Evolutionary conservation across 495 filamentous ascomycete species (phyloP), one percentile per base, ranked within the genome.

Genomic region (Penicillium argentinense): DNA sequence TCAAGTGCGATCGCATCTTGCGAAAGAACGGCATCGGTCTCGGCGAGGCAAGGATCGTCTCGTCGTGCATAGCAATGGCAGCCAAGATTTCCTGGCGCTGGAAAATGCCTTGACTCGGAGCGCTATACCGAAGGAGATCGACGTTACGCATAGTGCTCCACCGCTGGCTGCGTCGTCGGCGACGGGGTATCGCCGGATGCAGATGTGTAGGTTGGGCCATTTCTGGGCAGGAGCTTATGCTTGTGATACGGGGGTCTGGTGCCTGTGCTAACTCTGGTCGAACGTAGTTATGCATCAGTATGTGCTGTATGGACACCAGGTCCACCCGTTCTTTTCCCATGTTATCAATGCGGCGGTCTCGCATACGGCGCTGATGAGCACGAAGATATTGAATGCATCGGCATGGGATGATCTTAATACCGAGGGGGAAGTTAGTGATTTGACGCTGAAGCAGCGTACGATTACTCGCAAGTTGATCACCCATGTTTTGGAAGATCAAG

Each of bases 401-500:
- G 49, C 54, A 23, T 57, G 54, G 54, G 54, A 57, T 37, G 54
- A 57, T 21, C 27, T 57, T 9, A 53, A 23, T 36, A 32, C 48
- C 2, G 24, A 17, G 2, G 40, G 45, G 3, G 23, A 46, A 43
- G 48, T 53, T 23, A 43, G 50, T 42, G 17, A 24, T 9, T 33
- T 57, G 30, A 49, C 49, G 8, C 32, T 43, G 3, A 39, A 49
- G 16, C 54, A 53, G 28, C 16, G 34, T 23, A 25, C 8, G 1
- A 57, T 53, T 17, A 45, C 54, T 9, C 45, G 51, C 13, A 37
- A 26, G 5, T 27, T 57, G 14, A n/a, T 57, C 5, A 9, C 14
- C 1, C 28, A 46, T 11, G 24, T 45, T 7, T 9, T 53, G 13
- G 14, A 26, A 4, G 34, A 46, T 21, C 7, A 14, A 5, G 36